Evolutionary conservation across 495 filamentous ascomycete species (phyloP), one percentile per base, ranked within the genome.

Genomic region (Xylaria scruposa): DNA sequence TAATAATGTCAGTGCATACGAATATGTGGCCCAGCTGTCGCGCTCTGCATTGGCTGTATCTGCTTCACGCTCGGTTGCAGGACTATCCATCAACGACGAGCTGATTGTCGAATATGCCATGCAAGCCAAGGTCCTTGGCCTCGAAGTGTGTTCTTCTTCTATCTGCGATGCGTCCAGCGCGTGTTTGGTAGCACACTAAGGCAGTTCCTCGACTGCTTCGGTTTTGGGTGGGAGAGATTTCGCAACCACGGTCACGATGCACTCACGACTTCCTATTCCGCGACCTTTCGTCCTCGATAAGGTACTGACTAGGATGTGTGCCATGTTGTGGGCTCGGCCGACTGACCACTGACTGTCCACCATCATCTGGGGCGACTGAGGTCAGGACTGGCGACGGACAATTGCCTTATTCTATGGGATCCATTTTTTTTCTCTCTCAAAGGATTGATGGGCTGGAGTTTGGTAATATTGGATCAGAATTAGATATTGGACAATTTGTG

Each of bases 1-100:
- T 70, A 63, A 70, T 70, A 62, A 62, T 62, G 59, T 70, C 68
- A 63, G 58, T 62, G 65, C 65, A 67, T 68, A 60, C 67, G 53
- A 68, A 60, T 33, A 38, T 68, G 53, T 68, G 67, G 54, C 67
- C 53, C 67, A 61, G 54, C 53, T 68, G 56, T 70, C 38, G 67
- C 67, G 36, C 24, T 69, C 67, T 69, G 67, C 67, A 59, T 69
- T 49, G 67, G 40, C 42, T 26, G 51, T 47, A 53, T 67, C 46
- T 67, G 49, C 65, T 56, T 67, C 9, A 56, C 40, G 49, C 63
- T 44, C 63, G 24, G 63, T 53, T 51, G 65, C 49, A 42, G 36
- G 47, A 40, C 21, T 21, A 42, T 56, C 65, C 26, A 67, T 49
- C 65, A 26, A 19, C 65, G 65, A 67, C 65, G 49, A 26, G 47